Conservation (phyloP, 768 basidiomycete species). For the Pleurotus tuoliensis region DNA sequence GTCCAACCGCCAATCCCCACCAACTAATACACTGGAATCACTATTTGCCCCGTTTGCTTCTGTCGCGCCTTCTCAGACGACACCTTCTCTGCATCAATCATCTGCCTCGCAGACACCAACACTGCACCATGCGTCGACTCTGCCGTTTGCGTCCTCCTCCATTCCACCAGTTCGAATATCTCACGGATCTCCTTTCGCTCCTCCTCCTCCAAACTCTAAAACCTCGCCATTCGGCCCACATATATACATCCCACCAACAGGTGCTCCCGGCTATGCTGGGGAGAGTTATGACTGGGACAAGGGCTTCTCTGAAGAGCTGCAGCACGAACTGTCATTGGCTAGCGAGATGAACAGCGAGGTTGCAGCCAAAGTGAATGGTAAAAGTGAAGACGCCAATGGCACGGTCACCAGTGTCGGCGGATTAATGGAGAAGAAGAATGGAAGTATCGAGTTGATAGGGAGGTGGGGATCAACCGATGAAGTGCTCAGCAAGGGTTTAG, state of each 20-base stretch:
- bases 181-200: constrained; percentile 51
- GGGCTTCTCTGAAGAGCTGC: constrained; percentile 49
- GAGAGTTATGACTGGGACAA: constrained; percentile 67
- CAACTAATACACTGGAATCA: constrained; percentile 11
- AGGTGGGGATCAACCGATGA: constrained; percentile 49
- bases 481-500: constrained; percentile 51
- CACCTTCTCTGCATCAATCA: constrained; percentile 10
- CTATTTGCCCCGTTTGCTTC: constrained; percentile 12
- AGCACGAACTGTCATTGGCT: constrained; percentile 30
- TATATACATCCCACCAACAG: constrained; percentile 35
- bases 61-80: background rate
- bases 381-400: background rate
- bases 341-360: constrained; percentile 1
- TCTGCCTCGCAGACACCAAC: constrained; percentile 12
- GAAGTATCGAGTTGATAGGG: constrained; percentile 48
- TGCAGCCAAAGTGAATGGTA: constrained; percentile 10
- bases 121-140: constrained; percentile 8
- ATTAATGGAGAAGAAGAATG: constrained; percentile 47
- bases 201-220: constrained; percentile 23
- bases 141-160: background rate
- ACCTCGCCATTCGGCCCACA: constrained; percentile 41
- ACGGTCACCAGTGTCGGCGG: constrained; percentile 30
- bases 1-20: constrained; percentile 9
- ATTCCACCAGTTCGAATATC: constrained; percentile 12
- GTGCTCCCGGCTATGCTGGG: constrained; percentile 79